A percentile compares a stretch with the other conserved stretches of the same genome.
These are phyloP conservation scores for Amauroascus verrucosus DNA, from an alignment of 2,329 filamentous ascomycete genomes.

Conservation along the genomic window DNA sequence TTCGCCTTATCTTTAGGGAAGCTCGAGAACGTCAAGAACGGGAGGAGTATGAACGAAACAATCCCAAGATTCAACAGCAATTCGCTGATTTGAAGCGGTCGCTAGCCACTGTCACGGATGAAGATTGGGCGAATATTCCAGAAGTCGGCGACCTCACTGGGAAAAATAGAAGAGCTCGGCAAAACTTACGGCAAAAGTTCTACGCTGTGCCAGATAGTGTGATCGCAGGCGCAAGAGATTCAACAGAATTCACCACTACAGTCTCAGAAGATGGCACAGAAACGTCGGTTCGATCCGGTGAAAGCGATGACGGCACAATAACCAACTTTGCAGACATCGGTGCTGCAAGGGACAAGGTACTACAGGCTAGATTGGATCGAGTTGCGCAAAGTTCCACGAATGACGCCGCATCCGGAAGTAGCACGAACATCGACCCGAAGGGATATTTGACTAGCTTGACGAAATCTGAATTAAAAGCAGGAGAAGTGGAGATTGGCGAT, in stretches of 20 bases:
- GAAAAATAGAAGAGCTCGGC: constrained; percentile 76
- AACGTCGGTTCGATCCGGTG: constrained; percentile 37
- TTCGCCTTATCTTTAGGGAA: constrained; percentile 63
- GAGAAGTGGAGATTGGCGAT: constrained; percentile 79
- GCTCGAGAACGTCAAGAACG: constrained; percentile 80
- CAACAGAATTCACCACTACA: constrained; percentile 73
- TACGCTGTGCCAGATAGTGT: constrained; percentile 97
- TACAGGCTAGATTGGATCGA: constrained; percentile 87
- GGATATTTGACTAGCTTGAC: constrained; percentile 90
- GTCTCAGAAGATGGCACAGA: constrained; percentile 66
- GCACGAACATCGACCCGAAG: constrained; percentile 87
- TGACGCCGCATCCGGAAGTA: constrained; percentile 62
- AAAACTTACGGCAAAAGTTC: constrained; percentile 73
- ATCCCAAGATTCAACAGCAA: constrained; percentile 96
- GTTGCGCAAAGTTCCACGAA: constrained; percentile 63
- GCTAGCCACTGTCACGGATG: constrained; percentile 76
- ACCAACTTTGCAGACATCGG: constrained; percentile 98
- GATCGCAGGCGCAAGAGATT: constrained; percentile 71
- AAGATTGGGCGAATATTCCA: constrained; percentile 91
- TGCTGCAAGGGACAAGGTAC: constrained; percentile 86
- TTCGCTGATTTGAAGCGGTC: constrained; percentile 93
- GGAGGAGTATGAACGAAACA: constrained; percentile 93
- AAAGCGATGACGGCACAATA: constrained; percentile 69
- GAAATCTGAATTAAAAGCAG: constrained; percentile 67
- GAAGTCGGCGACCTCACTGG: constrained; percentile 95